Evolutionary conservation across 768 basidiomycete species (phyloP).

Genomic region (Russula sp.): DNA sequence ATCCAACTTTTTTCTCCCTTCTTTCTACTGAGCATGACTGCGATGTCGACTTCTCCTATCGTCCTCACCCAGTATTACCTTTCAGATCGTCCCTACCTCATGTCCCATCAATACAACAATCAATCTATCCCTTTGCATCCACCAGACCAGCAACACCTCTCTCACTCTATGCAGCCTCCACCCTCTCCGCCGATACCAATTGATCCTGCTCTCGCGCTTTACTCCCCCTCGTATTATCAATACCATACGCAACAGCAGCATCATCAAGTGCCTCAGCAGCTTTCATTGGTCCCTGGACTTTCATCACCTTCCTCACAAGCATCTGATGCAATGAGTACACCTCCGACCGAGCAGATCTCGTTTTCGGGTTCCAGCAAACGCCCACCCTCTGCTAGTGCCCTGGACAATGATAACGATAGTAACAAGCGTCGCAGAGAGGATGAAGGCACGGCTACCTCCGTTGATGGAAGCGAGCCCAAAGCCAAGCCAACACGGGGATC

Average conservation of each 20-base stretch:
- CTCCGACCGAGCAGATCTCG: constrained; percentile 54
- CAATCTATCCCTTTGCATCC: constrained; percentile 38
- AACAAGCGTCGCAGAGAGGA: constrained; percentile 46
- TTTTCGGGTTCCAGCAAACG: constrained; percentile 36
- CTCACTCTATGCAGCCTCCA: constrained; percentile 46
- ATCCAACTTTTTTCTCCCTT: neutral
- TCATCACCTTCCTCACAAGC: constrained; percentile 78
- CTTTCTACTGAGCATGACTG: constrained; percentile 4
- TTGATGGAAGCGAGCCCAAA: constrained; percentile 52
- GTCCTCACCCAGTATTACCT: constrained; percentile 30
- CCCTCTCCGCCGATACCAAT: constrained; percentile 59
- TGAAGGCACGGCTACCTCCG: constrained; percentile 45
- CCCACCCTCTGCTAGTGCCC: constrained; percentile 33
- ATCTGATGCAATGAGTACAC: constrained; percentile 70
- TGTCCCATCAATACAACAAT: constrained; percentile 32
- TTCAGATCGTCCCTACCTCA: constrained; percentile 26
- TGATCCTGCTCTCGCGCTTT: constrained; percentile 68
- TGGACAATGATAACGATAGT: constrained; percentile 45
- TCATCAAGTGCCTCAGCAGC: constrained; percentile 43
- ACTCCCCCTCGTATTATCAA: constrained; percentile 51
- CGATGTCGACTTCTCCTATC: constrained; percentile 14
- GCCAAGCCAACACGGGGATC: constrained; percentile 86
- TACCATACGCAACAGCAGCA: constrained; percentile 44
- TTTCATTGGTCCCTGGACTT: constrained; percentile 51
- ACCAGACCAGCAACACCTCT: constrained; percentile 28